Conservation (phyloP, 148 eudicot species). For the Fagopyrum esculentum region DNA sequence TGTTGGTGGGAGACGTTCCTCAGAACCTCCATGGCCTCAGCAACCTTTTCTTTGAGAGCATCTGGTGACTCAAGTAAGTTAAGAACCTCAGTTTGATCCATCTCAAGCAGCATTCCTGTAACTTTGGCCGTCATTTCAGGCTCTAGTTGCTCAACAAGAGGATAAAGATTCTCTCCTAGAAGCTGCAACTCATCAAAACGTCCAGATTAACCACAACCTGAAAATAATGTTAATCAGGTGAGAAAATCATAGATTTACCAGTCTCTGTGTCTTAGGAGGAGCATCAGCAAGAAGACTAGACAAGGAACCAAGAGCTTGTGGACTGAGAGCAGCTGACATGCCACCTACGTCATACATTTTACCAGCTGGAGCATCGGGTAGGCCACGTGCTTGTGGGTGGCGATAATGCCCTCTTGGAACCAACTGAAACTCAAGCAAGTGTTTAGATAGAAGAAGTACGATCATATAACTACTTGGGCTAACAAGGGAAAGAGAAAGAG, state of each 20-base stretch:
- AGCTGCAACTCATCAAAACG: constrained; percentile 30
- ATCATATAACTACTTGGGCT: neutral
- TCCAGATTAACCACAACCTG: neutral
- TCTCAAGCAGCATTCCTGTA: constrained; percentile 82
- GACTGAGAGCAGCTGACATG: constrained; percentile 29
- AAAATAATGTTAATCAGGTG: neutral
- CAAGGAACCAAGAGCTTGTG: constrained; percentile 52
- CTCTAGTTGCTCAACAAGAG: constrained; percentile 68
- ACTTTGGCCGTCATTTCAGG: constrained; percentile 71
- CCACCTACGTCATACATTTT: constrained; percentile 6
- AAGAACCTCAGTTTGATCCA: constrained; percentile 77
- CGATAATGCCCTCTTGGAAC: constrained; percentile 61
- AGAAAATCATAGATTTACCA: constrained; percentile 23
- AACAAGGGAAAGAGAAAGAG: neutral
- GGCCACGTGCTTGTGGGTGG: constrained; percentile 3
- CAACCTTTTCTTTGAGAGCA: constrained; percentile 70
- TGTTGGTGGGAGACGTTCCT: constrained; percentile 59
- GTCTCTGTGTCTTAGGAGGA: constrained; percentile 61
- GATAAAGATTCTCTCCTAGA: constrained; percentile 73
- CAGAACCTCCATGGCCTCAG: constrained; percentile 70
- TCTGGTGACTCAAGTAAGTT: constrained; percentile 67
- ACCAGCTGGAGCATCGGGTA: constrained; percentile 3
- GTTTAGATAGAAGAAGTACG: neutral
- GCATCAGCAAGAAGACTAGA: constrained; percentile 81
- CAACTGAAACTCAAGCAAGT: constrained; percentile 32